Conservation (phyloP, 345 rosid species). For the Luvunga scandens region DNA sequence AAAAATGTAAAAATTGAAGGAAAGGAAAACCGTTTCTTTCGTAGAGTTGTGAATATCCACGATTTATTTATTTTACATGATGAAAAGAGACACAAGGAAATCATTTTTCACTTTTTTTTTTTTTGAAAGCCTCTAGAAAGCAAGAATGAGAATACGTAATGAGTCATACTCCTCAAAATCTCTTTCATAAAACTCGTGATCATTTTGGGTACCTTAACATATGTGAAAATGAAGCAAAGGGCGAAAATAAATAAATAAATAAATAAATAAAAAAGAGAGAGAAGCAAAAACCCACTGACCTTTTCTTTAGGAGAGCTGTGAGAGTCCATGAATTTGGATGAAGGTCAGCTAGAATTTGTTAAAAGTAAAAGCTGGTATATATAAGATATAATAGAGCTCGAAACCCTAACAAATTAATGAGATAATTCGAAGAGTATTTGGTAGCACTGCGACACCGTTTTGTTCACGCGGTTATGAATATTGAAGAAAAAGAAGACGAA, state of each 20-base stretch:
- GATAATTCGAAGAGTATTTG: background rate
- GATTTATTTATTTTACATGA: too few relatives aligned
- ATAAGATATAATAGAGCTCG: background rate
- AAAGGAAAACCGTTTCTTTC: background rate
- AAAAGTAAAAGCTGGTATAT: background rate
- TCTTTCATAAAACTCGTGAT: too few relatives aligned
- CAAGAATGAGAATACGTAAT: too few relatives aligned
- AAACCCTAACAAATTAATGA: background rate
- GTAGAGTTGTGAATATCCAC: too few relatives aligned
- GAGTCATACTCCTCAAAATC: too few relatives aligned
- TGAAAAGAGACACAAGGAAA: too few relatives aligned
- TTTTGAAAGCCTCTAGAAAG: too few relatives aligned
- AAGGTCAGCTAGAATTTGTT: background rate
- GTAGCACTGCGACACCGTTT: background rate
- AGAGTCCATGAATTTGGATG: conserved; percentile 5
- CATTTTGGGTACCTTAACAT: background rate
- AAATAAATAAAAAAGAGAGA: too few relatives aligned
- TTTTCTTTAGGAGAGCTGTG: background rate
- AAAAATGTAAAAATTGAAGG: background rate
- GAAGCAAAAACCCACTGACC: background rate
- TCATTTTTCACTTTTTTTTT: too few relatives aligned
- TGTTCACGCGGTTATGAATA: background rate
- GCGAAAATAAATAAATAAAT: background rate
- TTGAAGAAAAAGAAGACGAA: background rate
- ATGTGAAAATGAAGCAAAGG: background rate